Base-by-base conservation (phyloP, 768 basidiomycete species). In the Bullera alba region DNA sequence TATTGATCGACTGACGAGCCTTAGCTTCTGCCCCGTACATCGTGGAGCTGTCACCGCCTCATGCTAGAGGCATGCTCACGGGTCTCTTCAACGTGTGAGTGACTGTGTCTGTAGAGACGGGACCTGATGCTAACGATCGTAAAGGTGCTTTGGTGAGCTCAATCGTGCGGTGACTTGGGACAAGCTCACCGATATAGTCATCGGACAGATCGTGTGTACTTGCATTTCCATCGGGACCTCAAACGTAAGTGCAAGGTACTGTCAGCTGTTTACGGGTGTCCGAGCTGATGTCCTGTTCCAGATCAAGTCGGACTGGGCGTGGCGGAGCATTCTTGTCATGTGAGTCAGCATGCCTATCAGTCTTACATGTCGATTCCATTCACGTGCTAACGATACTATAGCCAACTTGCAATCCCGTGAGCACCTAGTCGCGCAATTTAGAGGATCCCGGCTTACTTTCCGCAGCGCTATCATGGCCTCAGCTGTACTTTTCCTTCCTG, bases 251-350 rank as follows among this genome's bases (percentile, higher is more conserved):
- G 8, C 2, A n/a, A 8, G 8, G n/a, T n/a, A 34, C n/a, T n/a
- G 32, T 34, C 8, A n/a, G n/a, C n/a, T n/a, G n/a, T n/a, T n/a
- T n/a, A n/a, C n/a, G n/a, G n/a, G n/a, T n/a, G 27, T 27, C 16
- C 22, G 4, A 37, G 14, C 23, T 37, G 37, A 17, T 30, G 25
- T 26, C 6, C 17, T 45, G 22, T 48, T 62, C 22, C n/a, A 42
- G 19, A 48, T 34, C 10, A n/a, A n/a, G n/a, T n/a, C n/a, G n/a
- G 28, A 55, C n/a, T 62, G 61, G 61, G 48, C 54, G 0, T 63
- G 61, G 61, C 51, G 61, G 3, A 25, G 52, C 7, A 54, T 55
- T 5, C 15, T 54, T 12, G 29, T 56, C 22, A 39, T 63, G 61
- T 63, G 22, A 56, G 57, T 50, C 16, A n/a, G n/a, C n/a, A n/a